phyloP scores from a whole-genome alignment of 805 yeast species.

The Saturnispora serradocipensis region DNA sequence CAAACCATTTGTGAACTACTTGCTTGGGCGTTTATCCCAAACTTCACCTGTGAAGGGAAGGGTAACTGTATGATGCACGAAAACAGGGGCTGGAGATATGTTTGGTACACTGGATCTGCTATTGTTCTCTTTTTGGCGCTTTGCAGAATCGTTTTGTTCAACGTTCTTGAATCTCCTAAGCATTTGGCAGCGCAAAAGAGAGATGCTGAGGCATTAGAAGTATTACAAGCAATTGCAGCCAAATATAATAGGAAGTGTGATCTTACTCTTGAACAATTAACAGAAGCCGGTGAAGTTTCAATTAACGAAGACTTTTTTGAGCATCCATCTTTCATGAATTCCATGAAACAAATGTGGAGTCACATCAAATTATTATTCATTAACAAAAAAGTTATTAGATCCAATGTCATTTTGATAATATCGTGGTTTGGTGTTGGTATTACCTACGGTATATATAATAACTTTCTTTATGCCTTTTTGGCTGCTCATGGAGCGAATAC shows the following conservation, averaged over 20 bases:
- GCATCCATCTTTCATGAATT: conserved; percentile 12
- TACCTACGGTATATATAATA: conserved; percentile 48
- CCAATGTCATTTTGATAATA: conserved; percentile 36
- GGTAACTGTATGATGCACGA: conserved; percentile 35
- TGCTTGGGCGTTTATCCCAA: conserved; percentile 49
- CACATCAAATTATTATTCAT: conserved; percentile 42
- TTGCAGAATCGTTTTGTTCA: conserved; percentile 36
- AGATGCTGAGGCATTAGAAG: conserved; percentile 39
- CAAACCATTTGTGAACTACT: conserved; percentile 43
- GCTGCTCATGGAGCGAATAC: conserved; percentile 42
- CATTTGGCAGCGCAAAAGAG: conserved; percentile 41
- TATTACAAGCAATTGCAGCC: conserved; percentile 36
- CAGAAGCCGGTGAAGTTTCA: conserved; percentile 33
- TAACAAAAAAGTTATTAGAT: conserved; percentile 33
- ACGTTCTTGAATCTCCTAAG: conserved; percentile 48
- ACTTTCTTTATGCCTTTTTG: conserved; percentile 45
- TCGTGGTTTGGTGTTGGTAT: conserved; percentile 53
- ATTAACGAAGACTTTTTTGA: conserved; percentile 17
- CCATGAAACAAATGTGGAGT: conserved; percentile 20
- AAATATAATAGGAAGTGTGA: conserved; percentile 34
- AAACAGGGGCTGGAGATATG: conserved; percentile 58
- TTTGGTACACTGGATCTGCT: conserved; percentile 45
- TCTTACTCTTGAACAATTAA: conserved; percentile 39
- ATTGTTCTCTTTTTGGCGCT: conserved; percentile 41
- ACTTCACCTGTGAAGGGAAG: conserved; percentile 36